Base-by-base conservation (phyloP, 768 basidiomycete species). In the Kwoniella newhampshirensis region DNA sequence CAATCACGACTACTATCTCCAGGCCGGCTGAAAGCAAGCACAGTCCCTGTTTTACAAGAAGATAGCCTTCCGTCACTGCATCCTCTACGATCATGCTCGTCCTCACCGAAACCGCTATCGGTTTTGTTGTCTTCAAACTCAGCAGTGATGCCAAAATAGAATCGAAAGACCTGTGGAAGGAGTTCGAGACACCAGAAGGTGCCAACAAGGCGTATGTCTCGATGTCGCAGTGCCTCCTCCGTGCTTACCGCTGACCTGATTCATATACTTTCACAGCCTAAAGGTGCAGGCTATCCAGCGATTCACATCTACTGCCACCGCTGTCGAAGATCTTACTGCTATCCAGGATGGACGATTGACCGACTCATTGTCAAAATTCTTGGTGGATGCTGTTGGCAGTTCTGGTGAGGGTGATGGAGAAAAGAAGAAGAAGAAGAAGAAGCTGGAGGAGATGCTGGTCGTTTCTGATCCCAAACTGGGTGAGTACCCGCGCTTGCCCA, bases 91-190 rank as follows among this genome's bases (percentile, higher is more conserved):
- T 21, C 55, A 98, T 98, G 92, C 84, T 97, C 78, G 93, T 98
- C 42, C 82, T 99, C 63, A 91, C 92, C 80, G 96, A 98, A 81
- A 76, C 77, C 30, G 74, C 77, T 41, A 68, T 76, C 63, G 75
- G 94, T 78, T 97, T 91, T 82, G 92, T 90, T 81, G 87, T 99
- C 51, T 97, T 99, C 86, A 96, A 96, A 79, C 82, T 94, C 63
- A 86, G 87, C 51, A 87, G 91, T 79, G 81, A 89, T 37, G 88
- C 87, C 53, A 96, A 93, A 80, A 80, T 94, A 51, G 84, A 86
- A 73, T 87, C 84, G 64, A 86, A 87, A 54, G 86, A 96, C 78
- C 78, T 97, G 46, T 89, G 87, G 84, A 86, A 87, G 79, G 88
- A 93, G 77, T 97, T 98, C 70, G 86, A 92, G 79, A 88, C 85